Base-by-base conservation (phyloP, 768 basidiomycete genomes). In the Leccinellum luteum region DNA sequence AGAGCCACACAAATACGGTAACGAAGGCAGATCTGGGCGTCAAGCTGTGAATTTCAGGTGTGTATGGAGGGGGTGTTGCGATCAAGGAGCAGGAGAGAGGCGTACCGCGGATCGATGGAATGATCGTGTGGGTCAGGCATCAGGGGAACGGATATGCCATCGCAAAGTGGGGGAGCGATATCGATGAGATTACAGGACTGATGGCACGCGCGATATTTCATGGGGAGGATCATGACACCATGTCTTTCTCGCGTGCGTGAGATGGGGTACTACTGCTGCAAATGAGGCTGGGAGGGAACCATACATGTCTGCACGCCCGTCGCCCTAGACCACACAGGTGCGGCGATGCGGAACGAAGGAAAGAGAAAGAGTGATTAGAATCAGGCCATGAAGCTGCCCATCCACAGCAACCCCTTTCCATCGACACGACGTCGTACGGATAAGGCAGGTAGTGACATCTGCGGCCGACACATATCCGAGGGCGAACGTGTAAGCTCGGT, bases 391-490 rank as follows among this genome's bases (percentile, higher is more conserved):
- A 50, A 58, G 56, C 49, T 56, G 19, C 43, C 38, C 49, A 3
- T 23, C 31, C 57, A 68, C 66, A 65, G 52, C 53, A 60, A 57
- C 56, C 66, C 58, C 55, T 66, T 65, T 66, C 54, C 41, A 58
- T 48, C 21, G 59, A 61, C 62, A 51, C 9, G 52, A 43, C 35
- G 43, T 14, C 31, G 1, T 9, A 55, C 66, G 57, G 49, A 67
- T 68, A 57, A 58, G 57, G 66, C 3, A 60, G 47, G 56, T 48
- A 15, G 27, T 17, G 52, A 35, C 56, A 38, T 50, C 21, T 19
- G 43, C 19, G 15, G 12, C 28, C 23, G 0, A 44, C 23, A 34
- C 44, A 54, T 41, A 55, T 56, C 55, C 38, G 58, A 56, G 25
- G 12, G 15, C 28, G 38, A 44, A 23, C 17, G 49, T 54, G 60